Evolutionary conservation across 768 basidiomycete species (phyloP).

Genomic region (Tephrocybe sp.): DNA sequence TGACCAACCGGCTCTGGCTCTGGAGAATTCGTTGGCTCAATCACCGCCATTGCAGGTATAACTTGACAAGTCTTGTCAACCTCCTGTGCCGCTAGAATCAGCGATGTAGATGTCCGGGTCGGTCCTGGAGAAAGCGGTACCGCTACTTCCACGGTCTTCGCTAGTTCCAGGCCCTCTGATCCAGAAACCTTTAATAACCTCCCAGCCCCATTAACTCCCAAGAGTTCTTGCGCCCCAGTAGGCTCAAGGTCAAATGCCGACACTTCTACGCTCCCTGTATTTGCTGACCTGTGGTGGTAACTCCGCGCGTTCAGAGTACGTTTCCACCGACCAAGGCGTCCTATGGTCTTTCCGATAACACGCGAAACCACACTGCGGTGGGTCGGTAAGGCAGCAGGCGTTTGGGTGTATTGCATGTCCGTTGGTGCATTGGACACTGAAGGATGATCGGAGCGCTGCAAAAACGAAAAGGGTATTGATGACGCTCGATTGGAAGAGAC

Average conservation of each 20-base stretch:
- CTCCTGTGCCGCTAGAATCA: not conserved
- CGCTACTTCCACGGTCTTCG: conserved; percentile 2
- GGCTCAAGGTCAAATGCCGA: conserved; percentile 73
- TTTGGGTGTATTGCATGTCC: conserved; percentile 30
- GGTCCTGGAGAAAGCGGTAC: conserved; percentile 11
- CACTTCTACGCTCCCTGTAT: conserved; percentile 39
- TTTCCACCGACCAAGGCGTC: conserved; percentile 79
- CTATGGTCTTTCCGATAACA: conserved; percentile 78
- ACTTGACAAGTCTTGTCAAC: not conserved
- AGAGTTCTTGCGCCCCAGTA: conserved; percentile 55
- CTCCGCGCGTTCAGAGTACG: conserved; percentile 62
- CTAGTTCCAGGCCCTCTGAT: conserved; percentile 9
- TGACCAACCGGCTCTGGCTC: not conserved
- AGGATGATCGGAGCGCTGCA: conserved; percentile 57
- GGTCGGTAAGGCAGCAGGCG: conserved; percentile 44
- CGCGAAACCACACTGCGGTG: conserved; percentile 68
- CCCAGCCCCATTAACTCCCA: conserved; percentile 61
- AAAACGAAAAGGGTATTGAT: conserved; percentile 52
- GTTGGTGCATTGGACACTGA: conserved; percentile 29
- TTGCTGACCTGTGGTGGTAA: conserved; percentile 13
- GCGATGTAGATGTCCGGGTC: conserved; percentile 4
- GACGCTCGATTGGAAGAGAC: conserved; percentile 38
- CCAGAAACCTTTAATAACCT: conserved; percentile 61
- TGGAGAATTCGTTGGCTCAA: not conserved
- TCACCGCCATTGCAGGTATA: not conserved